These are phyloP conservation scores for Aspergillus saccharolyticus DNA, from an alignment of 495 filamentous ascomycete species.

Conservation along the genomic window DNA sequence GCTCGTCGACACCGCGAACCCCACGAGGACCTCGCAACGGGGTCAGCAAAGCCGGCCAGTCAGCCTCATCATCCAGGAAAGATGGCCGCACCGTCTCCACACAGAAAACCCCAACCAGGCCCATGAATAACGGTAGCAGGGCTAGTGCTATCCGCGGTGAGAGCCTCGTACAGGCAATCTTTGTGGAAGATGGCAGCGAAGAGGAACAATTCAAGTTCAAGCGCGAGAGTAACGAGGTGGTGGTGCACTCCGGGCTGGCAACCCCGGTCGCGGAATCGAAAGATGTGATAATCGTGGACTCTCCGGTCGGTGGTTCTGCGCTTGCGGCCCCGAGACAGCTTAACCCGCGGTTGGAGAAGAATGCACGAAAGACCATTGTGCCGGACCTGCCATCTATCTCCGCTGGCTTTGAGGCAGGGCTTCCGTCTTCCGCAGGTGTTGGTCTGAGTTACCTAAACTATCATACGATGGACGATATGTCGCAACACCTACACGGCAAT, in stretches of 20 bases:
- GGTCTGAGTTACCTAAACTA: not conserved
- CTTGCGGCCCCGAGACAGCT: not conserved
- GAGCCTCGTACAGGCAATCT: constrained; percentile 15
- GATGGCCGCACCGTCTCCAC: not conserved
- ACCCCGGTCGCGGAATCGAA: not conserved
- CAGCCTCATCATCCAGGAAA: constrained; percentile 7
- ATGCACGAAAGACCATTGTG: not conserved
- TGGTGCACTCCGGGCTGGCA: not conserved
- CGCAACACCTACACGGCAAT: not conserved
- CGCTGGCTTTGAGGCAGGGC: not conserved
- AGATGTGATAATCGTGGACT: not conserved
- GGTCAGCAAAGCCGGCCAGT: constrained; percentile 8
- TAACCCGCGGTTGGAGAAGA: not conserved
- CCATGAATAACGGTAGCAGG: not conserved
- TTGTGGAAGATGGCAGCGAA: constrained; percentile 4
- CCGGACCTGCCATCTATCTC: not conserved
- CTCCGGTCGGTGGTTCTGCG: not conserved
- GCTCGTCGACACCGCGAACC: constrained; percentile 14
- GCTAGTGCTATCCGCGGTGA: too few species aligned
- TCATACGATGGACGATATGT: not conserved
- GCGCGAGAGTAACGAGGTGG: not conserved
- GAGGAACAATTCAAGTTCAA: not conserved
- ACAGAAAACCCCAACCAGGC: constrained; percentile 5
- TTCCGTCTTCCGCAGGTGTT: not conserved
- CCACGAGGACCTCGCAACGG: constrained; percentile 14